Evolutionary conservation across 2,329 filamentous ascomycete species (phyloP), one percentile per base, ranked within the genome.

Genomic region (Thelonectria discophora): DNA sequence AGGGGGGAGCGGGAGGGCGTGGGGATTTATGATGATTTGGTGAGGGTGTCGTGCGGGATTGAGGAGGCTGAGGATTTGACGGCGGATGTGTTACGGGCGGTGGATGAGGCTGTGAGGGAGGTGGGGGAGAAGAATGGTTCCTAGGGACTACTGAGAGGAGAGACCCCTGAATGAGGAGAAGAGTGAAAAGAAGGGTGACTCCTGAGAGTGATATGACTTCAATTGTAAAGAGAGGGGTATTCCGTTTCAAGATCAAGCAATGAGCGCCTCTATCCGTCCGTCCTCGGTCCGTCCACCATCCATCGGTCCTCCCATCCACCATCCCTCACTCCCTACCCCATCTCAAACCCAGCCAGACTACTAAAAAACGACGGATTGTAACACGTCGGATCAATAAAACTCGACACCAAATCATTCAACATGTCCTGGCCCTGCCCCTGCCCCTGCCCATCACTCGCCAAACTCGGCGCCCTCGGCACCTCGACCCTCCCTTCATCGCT

Each of bases 1-100:
- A 88, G 86, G 75, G 93, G 93, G 63, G 88, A 97, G 82, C 85
- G 95, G 59, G 95, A 98, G 83, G 90, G 89, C 2, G 93, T 95
- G 1, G 95, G 95, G 63, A 93, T 99, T 27, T 98, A 89, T 73
- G 95, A 98, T 75, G 94, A 99, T 77, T 85, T 99, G 9, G 91
- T 99, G 30, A 86, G 95, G 66, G 83, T 99, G 62, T 97, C 92
- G 83, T 97, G 93, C 76, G 95, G 95, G 72, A 88, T 99, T 58
- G 95, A 99, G 80, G 95, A 98, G 73, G 87, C 88, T 6, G 88
- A 89, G 65, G 95, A 99, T 77, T 82, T 99, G 64, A 88, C 88
- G 72, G 84, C 83, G 39, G 95, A 99, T 81, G 88, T 96, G 12
- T 76, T 93, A 67, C 89, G 91, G 77, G 95, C 95, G 5, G 79